Base-by-base conservation (phyloP, 768 basidiomycete genomes). In the Cyclocybe aegerita region DNA sequence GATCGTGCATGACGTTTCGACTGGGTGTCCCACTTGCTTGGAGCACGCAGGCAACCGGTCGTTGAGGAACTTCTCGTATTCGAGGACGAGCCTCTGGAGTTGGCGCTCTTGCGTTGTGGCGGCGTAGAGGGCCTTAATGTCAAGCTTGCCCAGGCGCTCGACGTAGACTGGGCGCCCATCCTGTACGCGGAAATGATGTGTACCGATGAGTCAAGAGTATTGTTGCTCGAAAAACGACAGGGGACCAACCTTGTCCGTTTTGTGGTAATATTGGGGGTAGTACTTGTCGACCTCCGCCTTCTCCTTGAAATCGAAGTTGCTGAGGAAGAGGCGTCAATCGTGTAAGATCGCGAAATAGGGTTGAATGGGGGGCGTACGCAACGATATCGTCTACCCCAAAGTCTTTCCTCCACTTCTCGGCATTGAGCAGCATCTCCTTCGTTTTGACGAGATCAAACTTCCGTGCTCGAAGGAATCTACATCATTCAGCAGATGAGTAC, bases 1-100 rank as follows among this genome's bases (percentile, higher is more conserved):
- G 77, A 98, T 94, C 52, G 97, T 98, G 83, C 96, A 98, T 46
- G 84, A 90, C 9, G 96, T 98, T 74, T 98, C 96, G 65, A 98
- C 88, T 49, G 91, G 86, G 70, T 94, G 88, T 1, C 93, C 94
- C 34, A 76, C 71, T 2, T 78, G 79, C 10, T 46, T 66, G 54
- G 90, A 80, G 68, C 88, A 86, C 4, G 91, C 88, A 38, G 93
- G 91, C 39, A 93, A 78, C 36, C 96, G 91, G 40, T 88, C 78
- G 30, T 69, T 73, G 56, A 92, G 70, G 75, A 88, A 94, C 60
- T 84, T 88, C 69, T 98, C 95, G 80, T 98, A 98, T 69, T 98
- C 95, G 62, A 73, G 78, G 31, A 98, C 90, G 66, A 98, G 86
- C 34, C 88, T 90, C 55, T 91, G 78, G 54, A 97, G 80, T 67